Evolutionary conservation across 176 grass and related monocot species (phyloP), one percentile per base, ranked within the genome.

Genomic region (Pharus latifolius): DNA sequence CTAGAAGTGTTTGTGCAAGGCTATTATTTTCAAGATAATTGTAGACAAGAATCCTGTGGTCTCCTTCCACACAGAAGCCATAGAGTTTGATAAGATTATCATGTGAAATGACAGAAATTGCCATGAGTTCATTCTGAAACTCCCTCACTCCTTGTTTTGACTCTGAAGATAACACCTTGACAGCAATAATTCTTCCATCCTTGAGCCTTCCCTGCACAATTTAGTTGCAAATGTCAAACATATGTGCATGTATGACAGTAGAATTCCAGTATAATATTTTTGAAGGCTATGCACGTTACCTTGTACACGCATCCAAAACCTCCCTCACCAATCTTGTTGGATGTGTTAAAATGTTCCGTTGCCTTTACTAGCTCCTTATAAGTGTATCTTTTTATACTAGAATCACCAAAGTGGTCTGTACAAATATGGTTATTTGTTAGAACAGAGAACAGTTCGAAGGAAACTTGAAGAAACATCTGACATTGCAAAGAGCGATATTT

Each of bases 261-360:
- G 28, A 60, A 81, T 13, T 73, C 48, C 17, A 31, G 22, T 7
- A 13, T n/a, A 22, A 49, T 71, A 31, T 69, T 15, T 70, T 50
- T 66, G 46, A 85, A 85, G 40, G 28, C 35, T 71, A 63, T 56
- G 57, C 34, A 31, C 41, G 58, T 41, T 88, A 92, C 90, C 90
- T 88, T 89, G 72, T 89, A 92, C 13, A 92, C 90, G 6, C 68
- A 79, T n/a, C 90, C 90, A 69, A 89, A 92, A 72, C 90, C 90
- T 24, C 90, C 90, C 77, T 89, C 78, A 41, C 90, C 90, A 50
- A 92, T 83, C 80, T 92, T 92, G 65, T 88, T 64, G 10, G 70
- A 67, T 19, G 16, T 67, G 38, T 27, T 63, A 69, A 92, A 92
- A 71, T 86, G 70, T 44, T 54, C 63, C 4, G 90, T 92, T 30